Conservation (phyloP, 306 rosid genomes). For the Quercus parvula region DNA sequence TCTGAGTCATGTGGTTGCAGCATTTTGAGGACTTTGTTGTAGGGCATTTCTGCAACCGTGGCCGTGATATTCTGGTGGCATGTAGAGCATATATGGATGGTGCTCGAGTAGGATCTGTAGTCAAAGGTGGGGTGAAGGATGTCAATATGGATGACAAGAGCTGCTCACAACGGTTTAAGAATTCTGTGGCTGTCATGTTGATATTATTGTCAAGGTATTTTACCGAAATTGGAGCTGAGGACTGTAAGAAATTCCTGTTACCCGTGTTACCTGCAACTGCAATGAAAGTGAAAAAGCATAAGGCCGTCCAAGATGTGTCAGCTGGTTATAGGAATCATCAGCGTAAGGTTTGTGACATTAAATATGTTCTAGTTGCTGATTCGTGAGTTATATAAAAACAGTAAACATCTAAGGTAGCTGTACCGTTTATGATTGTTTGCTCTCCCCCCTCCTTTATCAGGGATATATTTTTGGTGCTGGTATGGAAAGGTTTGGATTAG, state of each 20-base stretch:
- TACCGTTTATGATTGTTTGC: not conserved
- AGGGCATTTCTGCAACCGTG: constrained; percentile 68
- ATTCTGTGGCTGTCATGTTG: constrained; percentile 29
- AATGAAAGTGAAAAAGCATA: not conserved
- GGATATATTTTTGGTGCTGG: constrained; percentile 32
- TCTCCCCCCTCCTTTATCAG: constrained; percentile 29
- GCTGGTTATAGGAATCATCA: constrained; percentile 27
- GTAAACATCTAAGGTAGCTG: constrained; percentile 1
- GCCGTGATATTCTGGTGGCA: constrained; percentile 63
- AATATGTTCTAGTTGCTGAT: constrained; percentile 7
- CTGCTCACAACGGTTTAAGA: constrained; percentile 51
- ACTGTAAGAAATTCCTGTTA: constrained; percentile 45
- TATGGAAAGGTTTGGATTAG: constrained; percentile 35
- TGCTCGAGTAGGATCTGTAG: constrained; percentile 73
- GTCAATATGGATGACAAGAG: constrained; percentile 68
- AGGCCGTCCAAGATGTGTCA: no score
- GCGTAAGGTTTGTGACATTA: constrained; percentile 44
- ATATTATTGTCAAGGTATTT: constrained; percentile 45
- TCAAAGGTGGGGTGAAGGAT: constrained; percentile 78
- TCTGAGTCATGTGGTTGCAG: constrained; percentile 41
- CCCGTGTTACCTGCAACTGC: constrained; percentile 12
- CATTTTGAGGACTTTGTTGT: constrained; percentile 64
- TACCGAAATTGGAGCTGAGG: constrained; percentile 45
- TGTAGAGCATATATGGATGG: constrained; percentile 79
- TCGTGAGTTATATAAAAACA: constrained; percentile 6